Evolutionary conservation across 805 yeast genomes (phyloP), one percentile per base, ranked within the genome.

Genomic region (Metschnikowia aberdeeniae): DNA sequence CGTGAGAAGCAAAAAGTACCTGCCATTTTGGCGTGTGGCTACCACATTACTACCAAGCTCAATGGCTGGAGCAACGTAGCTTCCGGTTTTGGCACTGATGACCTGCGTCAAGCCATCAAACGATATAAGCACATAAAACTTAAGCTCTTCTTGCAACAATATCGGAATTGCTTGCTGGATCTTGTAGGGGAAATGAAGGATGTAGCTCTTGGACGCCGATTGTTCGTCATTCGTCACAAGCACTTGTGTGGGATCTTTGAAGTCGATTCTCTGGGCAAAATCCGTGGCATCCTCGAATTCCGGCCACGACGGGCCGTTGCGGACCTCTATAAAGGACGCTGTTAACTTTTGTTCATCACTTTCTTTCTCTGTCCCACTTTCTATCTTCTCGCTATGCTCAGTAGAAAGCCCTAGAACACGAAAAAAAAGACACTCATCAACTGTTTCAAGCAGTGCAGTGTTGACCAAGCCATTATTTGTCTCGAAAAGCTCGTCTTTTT

Each of bases 91-190:
- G 0, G 76, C 67, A 1, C 75, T 61, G 6, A 75, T 53, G 0
- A 80, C 51, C 48, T 76, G 72, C 11, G 83, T 53, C 0, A 78
- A 62, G 0, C 89, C 89, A 27, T 74, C 68, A 38, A 81, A 82
- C 0, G 87, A 80, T 0, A 83, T 71, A 19, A 81, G 58, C 9
- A 76, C 75, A 69, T 82, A 76, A 54, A 67, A 80, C 12, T 57
- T 53, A 8, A 70, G 65, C 20, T 55, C 54, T 3, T 62, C 58
- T 31, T 60, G 63, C 22, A 73, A 43, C 5, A 66, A 47, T 5
- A 71, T 46, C 2, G 75, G 75, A 2, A 65, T 45, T n/a, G 72
- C 75, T 39, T 80, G 75, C 31, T 77, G 75, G 30, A 75, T 75
- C 42, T 69, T 72, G 36, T 65, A 77, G 3, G 81, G 70, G 34